Percentiles rank a stretch among this genome's conserved stretches.
Conservation (phyloP, 306 rosid species). For the Prinsepia uniflora region DNA sequence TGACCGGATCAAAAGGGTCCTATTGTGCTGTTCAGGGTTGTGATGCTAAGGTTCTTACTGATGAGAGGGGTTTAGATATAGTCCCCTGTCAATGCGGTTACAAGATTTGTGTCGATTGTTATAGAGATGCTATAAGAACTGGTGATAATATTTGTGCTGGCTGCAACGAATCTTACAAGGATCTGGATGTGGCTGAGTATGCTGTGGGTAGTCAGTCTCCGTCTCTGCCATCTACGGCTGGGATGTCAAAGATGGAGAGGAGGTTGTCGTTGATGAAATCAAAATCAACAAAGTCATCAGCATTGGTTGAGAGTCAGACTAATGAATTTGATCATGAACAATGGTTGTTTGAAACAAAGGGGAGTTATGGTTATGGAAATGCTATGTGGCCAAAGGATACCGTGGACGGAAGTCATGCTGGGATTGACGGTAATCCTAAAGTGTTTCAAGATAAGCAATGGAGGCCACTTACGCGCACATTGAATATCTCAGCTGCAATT, state of each 20-base stretch:
- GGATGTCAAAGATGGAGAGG: constrained; percentile 83
- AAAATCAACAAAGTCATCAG: constrained; percentile 59
- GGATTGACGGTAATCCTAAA: constrained; percentile 44
- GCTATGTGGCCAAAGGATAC: constrained; percentile 92
- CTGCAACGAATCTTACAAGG: constrained; percentile 84
- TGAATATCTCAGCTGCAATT: constrained; percentile 91
- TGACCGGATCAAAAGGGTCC: constrained; percentile 94
- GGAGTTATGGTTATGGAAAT: constrained; percentile 95
- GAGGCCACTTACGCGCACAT: constrained; percentile 87
- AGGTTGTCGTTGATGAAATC: constrained; percentile 76
- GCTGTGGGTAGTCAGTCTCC: constrained; percentile 55
- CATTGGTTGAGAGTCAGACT: constrained; percentile 80
- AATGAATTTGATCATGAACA: constrained; percentile 89
- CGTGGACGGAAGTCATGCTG: constrained; percentile 57
- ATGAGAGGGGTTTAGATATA: constrained; percentile 76
- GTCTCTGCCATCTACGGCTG: constrained; percentile 69
- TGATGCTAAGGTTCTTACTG: constrained; percentile 90
- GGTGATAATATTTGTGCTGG: constrained; percentile 85
- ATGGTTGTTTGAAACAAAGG: constrained; percentile 93
- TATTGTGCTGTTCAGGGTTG: constrained; percentile 86
- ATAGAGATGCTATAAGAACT: constrained; percentile 70
- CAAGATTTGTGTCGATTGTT: constrained; percentile 94
- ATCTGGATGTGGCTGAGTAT: constrained; percentile 71
- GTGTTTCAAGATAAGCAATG: constrained; percentile 77
- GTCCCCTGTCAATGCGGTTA: constrained; percentile 98